Evolutionary conservation across 805 yeast genomes (phyloP), one percentile per base, ranked within the genome.

Genomic region (Blastobotrys muscicola): DNA sequence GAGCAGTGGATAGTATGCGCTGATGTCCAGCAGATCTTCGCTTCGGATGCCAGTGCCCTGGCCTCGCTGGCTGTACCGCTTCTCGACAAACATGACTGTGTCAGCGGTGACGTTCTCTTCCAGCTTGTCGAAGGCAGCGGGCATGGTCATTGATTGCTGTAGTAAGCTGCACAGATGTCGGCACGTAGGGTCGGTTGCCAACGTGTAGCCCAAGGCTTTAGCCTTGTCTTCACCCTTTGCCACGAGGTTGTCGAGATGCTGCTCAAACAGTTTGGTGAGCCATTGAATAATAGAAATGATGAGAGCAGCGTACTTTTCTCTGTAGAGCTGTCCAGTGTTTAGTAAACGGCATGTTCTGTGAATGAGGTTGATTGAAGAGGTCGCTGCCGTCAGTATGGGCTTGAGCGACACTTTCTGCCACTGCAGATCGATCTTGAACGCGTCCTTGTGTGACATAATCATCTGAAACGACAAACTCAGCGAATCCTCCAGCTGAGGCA

Each of bases 401-500:
- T 42, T 50, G 46, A 58, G 61, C 8, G 65, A 57, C 23, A 48
- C 42, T 29, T 50, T 41, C 6, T 39, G 31, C 55, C 57, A 62
- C n/a, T 52, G 50, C 2, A 55, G 39, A 38, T 53, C 68, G 13
- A 64, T 48, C 33, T 66, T 58, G 44, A 66, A 60, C 1, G 75
- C 60, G 43, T 68, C 65, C 32, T 62, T 54, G 36, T 63, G 56
- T 42, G 67, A 64, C 52, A 73, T 64, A 20, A 69, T 62, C 13
- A 67, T 71, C 8, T 71, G 70, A 54, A 82, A 82, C 10, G 76
- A 69, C 31, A 61, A 54, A 29, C 70, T 65, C 14, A 86, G 63
- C 1, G 79, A 73, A 31, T 69, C 72, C 39, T 77, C 77, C 11
- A 87, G 66, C 36, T 76, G 75, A 1, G 86, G 78, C 38, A 82